Conservation (phyloP, 495 filamentous ascomycete species). For the Astrothelium macrocarpum region DNA sequence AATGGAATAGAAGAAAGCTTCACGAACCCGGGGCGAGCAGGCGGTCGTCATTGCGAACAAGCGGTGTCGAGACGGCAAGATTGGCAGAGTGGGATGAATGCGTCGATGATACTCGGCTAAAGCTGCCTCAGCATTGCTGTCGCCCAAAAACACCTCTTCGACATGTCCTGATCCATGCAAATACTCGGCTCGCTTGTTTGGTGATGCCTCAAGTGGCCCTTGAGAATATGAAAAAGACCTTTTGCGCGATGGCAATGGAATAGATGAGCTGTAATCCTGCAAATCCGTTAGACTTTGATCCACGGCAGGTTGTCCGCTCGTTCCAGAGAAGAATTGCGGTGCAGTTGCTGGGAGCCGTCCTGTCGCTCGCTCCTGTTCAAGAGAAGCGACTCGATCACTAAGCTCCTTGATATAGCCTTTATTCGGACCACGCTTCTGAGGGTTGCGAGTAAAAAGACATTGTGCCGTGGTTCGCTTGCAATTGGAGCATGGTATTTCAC, state of each 20-base stretch:
- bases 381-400: conserved; percentile 72
- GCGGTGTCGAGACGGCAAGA: conserved; percentile 57
- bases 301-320: background rate
- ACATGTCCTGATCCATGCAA: conserved; percentile 1
- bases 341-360: conserved; percentile 10
- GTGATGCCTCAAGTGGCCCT: background rate
- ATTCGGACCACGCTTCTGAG: conserved; percentile 89
- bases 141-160: conserved; percentile 17
- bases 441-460: conserved; percentile 85
- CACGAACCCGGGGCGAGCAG: conserved; percentile 51
- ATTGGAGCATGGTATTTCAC: conserved; percentile 72
- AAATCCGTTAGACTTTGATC: conserved; percentile 1
- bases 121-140: conserved; percentile 12
- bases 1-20: conserved; percentile 48
- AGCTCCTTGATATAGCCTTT: conserved; percentile 99
- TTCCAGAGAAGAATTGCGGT: background rate
- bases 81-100: conserved; percentile 65
- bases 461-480: conserved; percentile 67
- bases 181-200: conserved; percentile 9
- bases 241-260: background rate
- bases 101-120: conserved; percentile 29
- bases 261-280: conserved; percentile 13
- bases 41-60: conserved; percentile 52
- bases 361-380: conserved; percentile 49
- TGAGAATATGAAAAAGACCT: background rate